A percentile compares a stretch with the other conserved stretches of the same genome.
phyloP scores from a whole-genome alignment of 176 grass and related monocot species.

The Carex myosuroides region DNA sequence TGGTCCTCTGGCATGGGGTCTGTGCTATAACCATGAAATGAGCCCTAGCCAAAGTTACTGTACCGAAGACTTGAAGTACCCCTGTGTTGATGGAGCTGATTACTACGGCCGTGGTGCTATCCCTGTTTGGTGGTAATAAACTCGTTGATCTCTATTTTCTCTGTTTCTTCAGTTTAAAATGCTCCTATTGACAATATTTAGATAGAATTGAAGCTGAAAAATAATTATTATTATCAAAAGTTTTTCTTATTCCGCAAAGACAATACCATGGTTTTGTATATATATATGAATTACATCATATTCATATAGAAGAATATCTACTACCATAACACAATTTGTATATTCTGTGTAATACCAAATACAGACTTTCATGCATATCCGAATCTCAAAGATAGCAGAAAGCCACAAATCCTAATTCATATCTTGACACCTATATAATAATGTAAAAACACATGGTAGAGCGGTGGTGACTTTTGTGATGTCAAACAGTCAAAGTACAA shows the following conservation, averaged over 20 bases:
- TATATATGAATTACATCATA: too few relatives aligned
- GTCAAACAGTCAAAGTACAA: background rate
- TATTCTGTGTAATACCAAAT: too few relatives aligned
- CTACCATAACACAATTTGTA: too few relatives aligned
- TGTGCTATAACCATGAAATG: constrained; percentile 87
- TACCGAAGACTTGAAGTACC: constrained; percentile 47
- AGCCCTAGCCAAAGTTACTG: constrained; percentile 83
- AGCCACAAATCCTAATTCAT: too few relatives aligned
- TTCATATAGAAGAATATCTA: too few relatives aligned
- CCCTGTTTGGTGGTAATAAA: constrained; percentile 60
- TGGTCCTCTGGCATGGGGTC: constrained; percentile 61
- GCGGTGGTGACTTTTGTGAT: background rate
- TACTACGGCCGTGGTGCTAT: constrained; percentile 85
- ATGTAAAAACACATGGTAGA: background rate
- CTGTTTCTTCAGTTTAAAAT: background rate
- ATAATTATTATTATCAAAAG: too few relatives aligned
- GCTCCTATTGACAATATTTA: too few relatives aligned
- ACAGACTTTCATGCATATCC: too few relatives aligned
- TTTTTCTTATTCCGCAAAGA: too few relatives aligned
- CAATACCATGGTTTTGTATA: too few relatives aligned
- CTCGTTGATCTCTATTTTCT: background rate
- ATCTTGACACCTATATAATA: background rate
- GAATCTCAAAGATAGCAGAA: too few relatives aligned
- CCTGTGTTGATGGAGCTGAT: constrained; percentile 56
- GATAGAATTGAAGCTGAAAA: too few relatives aligned